phyloP scores from a whole-genome alignment of 116 monocot species.

The Zostera marina region DNA sequence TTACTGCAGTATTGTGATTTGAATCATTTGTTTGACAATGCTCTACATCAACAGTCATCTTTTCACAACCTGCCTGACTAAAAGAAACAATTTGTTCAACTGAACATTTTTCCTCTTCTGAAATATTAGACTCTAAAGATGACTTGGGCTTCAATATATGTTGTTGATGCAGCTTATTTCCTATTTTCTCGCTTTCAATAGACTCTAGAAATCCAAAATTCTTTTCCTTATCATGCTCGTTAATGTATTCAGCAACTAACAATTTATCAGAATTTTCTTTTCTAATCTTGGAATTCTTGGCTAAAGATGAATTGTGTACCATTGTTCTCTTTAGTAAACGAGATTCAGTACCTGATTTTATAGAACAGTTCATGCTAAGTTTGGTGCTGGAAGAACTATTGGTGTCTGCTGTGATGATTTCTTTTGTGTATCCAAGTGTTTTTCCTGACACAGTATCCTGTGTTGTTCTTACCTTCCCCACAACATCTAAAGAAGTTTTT shows the following conservation, averaged over 20 bases:
- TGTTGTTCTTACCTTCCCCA: background rate
- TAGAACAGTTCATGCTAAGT: background rate
- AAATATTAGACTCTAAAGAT: background rate
- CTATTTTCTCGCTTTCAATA: background rate
- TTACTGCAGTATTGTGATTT: too few relatives aligned
- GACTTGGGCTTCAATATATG: too few relatives aligned
- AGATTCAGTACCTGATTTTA: constrained; percentile 1
- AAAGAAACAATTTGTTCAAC: too few relatives aligned
- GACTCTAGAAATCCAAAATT: too few relatives aligned
- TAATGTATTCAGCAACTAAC: too few relatives aligned
- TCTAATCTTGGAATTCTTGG: background rate
- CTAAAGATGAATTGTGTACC: background rate
- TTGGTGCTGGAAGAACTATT: background rate
- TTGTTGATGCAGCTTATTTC: too few relatives aligned
- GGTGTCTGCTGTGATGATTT: background rate
- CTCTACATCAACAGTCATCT: too few relatives aligned
- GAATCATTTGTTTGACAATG: too few relatives aligned
- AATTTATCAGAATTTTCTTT: background rate
- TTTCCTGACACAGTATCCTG: background rate
- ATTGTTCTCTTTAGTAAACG: background rate
- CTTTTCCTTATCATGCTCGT: too few relatives aligned
- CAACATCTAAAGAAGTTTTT: background rate
- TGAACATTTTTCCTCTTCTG: background rate
- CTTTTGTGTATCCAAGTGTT: background rate
- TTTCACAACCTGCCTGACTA: too few relatives aligned